Percentiles rank a stretch among this genome's conserved stretches.
These are phyloP conservation scores for Candida saitoana DNA, from an alignment of 805 yeast genomes.

Conservation along the genomic window DNA sequence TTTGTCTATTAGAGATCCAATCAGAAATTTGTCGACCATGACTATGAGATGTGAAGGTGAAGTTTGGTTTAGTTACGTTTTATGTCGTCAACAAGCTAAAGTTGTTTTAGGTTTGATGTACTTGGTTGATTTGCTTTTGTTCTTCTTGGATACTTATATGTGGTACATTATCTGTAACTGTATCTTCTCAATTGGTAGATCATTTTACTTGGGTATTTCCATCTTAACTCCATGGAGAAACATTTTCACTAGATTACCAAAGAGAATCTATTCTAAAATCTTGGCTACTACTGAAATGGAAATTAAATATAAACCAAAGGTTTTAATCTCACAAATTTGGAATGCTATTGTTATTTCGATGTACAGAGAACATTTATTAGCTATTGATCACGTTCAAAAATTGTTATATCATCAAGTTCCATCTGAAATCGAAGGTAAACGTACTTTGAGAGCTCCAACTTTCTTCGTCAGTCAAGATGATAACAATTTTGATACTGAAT, in stretches of 20 bases:
- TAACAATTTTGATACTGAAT: conserved; percentile 89
- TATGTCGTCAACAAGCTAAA: conserved; percentile 84
- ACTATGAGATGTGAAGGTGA: conserved; percentile 96
- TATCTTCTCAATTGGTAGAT: conserved; percentile 93
- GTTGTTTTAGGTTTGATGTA: conserved; percentile 90
- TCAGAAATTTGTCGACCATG: conserved; percentile 80
- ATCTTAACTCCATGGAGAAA: conserved; percentile 99
- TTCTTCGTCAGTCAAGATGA: conserved; percentile 98
- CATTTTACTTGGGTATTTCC: conserved; percentile 98
- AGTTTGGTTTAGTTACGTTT: conserved; percentile 69
- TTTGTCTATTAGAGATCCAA: conserved; percentile 88
- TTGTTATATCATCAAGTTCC: conserved; percentile 98
- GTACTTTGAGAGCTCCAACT: conserved; percentile 98
- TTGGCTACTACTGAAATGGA: conserved; percentile 99
- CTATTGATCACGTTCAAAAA: conserved; percentile 98
- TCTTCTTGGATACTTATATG: conserved; percentile 97
- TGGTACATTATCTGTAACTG: conserved; percentile 98
- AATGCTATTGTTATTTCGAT: conserved; percentile 97
- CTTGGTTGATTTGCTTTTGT: conserved; percentile 86
- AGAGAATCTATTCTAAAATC: conserved; percentile 96
- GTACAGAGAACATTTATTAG: conserved; percentile 98
- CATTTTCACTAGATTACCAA: conserved; percentile 94
- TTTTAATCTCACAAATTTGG: conserved; percentile 97
- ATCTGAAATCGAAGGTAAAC: conserved; percentile 94
- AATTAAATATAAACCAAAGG: conserved; percentile 97